Evolutionary conservation across 495 filamentous ascomycete genomes (phyloP).

Genomic region (Acidomyces sp.): DNA sequence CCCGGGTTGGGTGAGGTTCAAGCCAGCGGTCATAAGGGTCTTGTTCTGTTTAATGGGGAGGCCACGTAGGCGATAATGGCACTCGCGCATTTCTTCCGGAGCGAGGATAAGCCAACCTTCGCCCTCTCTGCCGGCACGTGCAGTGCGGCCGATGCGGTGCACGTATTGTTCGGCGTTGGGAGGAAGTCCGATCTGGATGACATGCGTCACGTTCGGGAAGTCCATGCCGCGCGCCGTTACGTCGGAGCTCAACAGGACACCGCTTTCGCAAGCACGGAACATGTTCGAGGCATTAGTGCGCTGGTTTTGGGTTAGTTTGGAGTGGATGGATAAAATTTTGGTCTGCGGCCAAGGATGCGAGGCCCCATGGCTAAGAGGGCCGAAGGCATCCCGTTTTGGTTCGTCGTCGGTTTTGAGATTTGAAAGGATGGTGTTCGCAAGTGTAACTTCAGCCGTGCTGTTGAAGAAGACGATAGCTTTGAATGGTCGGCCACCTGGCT

Average conservation of each 20-base stretch:
- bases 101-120: constrained; percentile 66
- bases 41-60: constrained; percentile 55
- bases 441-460: constrained; percentile 55
- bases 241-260: constrained; percentile 79
- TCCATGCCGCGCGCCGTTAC: constrained; percentile 95
- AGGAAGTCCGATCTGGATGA: constrained; percentile 72
- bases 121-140: constrained; percentile 59
- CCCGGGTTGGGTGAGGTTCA: constrained; percentile 39
- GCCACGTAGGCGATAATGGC: constrained; percentile 38
- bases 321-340: constrained; percentile 59
- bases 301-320: constrained; percentile 53
- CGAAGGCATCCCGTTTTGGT: constrained; percentile 16
- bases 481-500: constrained; percentile 47
- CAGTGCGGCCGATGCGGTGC: constrained; percentile 69
- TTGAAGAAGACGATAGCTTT: constrained; percentile 89
- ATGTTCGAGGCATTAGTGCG: constrained; percentile 53
- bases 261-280: constrained; percentile 54
- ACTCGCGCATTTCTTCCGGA: constrained; percentile 41
- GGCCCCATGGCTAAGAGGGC: constrained; percentile 10
- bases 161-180: constrained; percentile 67
- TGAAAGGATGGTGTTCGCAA: constrained; percentile 49
- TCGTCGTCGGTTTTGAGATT: constrained; percentile 32
- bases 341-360: constrained; percentile 36
- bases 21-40: constrained; percentile 37
- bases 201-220: constrained; percentile 84